Conservation (phyloP, 345 rosid genomes). For the Psidium friedrichsthalianum region DNA sequence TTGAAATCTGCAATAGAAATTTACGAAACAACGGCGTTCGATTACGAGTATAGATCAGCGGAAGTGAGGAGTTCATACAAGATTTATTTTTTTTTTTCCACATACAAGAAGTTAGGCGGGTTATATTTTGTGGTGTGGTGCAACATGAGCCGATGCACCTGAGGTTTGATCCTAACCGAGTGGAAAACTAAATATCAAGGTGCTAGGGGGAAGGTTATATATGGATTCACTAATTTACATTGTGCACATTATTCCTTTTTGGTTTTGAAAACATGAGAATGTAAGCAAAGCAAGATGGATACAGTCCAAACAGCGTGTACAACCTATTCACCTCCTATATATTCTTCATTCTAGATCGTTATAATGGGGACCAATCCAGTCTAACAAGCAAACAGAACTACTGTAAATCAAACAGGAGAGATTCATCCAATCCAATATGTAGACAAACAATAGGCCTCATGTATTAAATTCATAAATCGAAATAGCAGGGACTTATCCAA, state of each 20-base stretch:
- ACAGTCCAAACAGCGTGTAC: too few species aligned
- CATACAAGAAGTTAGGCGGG: neutral
- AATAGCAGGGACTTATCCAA: neutral
- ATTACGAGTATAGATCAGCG: neutral
- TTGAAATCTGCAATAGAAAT: neutral
- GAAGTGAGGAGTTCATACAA: neutral
- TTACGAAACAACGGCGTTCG: neutral
- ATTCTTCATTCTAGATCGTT: neutral
- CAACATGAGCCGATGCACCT: neutral
- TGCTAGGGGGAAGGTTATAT: too few species aligned
- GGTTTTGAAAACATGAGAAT: too few species aligned
- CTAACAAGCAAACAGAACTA: too few species aligned
- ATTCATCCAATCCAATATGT: neutral
- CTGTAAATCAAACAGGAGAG: neutral
- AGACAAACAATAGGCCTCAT: neutral
- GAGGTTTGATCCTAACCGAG: neutral
- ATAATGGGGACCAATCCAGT: neutral
- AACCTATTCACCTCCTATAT: too few species aligned
- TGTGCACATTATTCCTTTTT: too few species aligned
- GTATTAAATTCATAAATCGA: too few species aligned
- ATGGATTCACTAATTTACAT: too few species aligned
- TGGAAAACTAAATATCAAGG: too few species aligned
- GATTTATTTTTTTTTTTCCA: too few species aligned
- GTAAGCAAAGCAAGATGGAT: too few species aligned
- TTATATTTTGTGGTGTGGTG: neutral